Evolutionary conservation across 2,329 filamentous ascomycete species (phyloP).

Genomic region (Ophiostoma piceae): DNA sequence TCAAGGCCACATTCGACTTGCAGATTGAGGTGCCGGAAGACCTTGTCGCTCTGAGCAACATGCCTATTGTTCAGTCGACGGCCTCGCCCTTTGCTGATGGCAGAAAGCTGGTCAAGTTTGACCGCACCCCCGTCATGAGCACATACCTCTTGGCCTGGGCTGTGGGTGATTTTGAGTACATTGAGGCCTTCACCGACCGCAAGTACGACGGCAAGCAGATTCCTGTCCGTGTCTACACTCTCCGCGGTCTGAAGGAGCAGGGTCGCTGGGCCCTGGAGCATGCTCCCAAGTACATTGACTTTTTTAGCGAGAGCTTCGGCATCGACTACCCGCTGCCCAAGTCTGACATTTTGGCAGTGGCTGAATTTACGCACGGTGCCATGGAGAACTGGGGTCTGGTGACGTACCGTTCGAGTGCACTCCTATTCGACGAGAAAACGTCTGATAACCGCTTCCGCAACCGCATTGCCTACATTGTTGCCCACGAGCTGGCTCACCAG

Average conservation of each 20-base stretch:
- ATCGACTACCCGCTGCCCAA: slow-evolving; percentile 93
- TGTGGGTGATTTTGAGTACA: slow-evolving; percentile 92
- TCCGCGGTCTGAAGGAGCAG: slow-evolving; percentile 87
- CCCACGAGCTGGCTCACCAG: slow-evolving; percentile 96
- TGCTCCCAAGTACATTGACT: slow-evolving; percentile 89
- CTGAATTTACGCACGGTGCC: slow-evolving; percentile 82
- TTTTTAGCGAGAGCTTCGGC: slow-evolving; percentile 90
- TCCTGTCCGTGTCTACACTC: slow-evolving; percentile 93
- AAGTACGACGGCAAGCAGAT: slow-evolving; percentile 78
- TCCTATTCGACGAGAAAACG: slow-evolving; percentile 90
- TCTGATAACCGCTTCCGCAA: slow-evolving; percentile 91
- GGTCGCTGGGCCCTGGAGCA: slow-evolving; percentile 85
- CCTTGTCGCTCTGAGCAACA: slow-evolving; percentile 87
- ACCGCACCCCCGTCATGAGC: slow-evolving; percentile 83
- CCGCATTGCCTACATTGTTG: slow-evolving; percentile 90
- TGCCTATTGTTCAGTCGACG: slow-evolving; percentile 72
- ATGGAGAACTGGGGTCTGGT: slow-evolving; percentile 98
- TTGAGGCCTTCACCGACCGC: slow-evolving; percentile 84
- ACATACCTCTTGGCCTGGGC: slow-evolving; percentile 91
- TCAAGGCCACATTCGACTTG: slow-evolving; percentile 95
- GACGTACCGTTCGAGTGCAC: slow-evolving; percentile 89
- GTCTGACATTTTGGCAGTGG: slow-evolving; percentile 82
- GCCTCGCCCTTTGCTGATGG: slow-evolving; percentile 44
- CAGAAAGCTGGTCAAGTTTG: slow-evolving; percentile 71
- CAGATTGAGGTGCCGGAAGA: slow-evolving; percentile 85